Conservation (phyloP, 805 yeast genomes). For the Metschnikowia aberdeeniae region DNA sequence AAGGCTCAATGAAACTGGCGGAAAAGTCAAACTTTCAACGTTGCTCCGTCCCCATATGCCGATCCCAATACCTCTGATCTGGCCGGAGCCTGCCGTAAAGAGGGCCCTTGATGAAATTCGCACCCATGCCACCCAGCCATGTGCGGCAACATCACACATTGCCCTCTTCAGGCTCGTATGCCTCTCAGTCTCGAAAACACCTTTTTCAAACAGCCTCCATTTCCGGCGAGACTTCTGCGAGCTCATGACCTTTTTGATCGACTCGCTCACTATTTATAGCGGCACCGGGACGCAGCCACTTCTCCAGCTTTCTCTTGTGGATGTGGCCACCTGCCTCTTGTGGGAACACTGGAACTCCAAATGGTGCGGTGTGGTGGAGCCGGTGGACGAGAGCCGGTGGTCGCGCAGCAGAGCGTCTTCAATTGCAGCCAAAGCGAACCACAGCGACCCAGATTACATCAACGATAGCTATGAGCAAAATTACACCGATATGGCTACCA, state of each 20-base stretch:
- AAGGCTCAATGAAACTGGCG: slow-evolving; percentile 1
- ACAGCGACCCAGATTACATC: background rate
- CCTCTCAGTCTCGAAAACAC: slow-evolving; percentile 4
- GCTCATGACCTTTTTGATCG: slow-evolving; percentile 9
- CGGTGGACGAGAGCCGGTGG: slow-evolving; percentile 5
- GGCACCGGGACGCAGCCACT: slow-evolving; percentile 5
- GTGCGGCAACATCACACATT: slow-evolving; percentile 4
- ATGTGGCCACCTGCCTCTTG: slow-evolving; percentile 9
- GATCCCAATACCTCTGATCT: background rate
- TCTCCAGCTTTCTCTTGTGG: slow-evolving; percentile 11
- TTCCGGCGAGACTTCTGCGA: slow-evolving; percentile 11
- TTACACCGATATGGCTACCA: background rate
- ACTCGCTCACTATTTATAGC: slow-evolving; percentile 7
- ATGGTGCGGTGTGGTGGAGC: slow-evolving; percentile 3
- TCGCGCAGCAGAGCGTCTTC: background rate
- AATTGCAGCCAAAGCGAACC: background rate
- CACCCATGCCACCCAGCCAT: slow-evolving; percentile 2
- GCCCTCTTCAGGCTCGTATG: slow-evolving; percentile 13
- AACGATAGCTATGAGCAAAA: slow-evolving; percentile 1
- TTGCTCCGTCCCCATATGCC: slow-evolving; percentile 4
- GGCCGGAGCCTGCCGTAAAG: slow-evolving; percentile 5
- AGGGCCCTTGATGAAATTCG: slow-evolving; percentile 5
- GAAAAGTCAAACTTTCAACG: slow-evolving; percentile 9
- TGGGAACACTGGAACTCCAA: slow-evolving; percentile 18
- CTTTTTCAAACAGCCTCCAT: slow-evolving; percentile 10